Evolutionary conservation across 345 rosid species (phyloP).

Genomic region (Cardamine occulta): DNA sequence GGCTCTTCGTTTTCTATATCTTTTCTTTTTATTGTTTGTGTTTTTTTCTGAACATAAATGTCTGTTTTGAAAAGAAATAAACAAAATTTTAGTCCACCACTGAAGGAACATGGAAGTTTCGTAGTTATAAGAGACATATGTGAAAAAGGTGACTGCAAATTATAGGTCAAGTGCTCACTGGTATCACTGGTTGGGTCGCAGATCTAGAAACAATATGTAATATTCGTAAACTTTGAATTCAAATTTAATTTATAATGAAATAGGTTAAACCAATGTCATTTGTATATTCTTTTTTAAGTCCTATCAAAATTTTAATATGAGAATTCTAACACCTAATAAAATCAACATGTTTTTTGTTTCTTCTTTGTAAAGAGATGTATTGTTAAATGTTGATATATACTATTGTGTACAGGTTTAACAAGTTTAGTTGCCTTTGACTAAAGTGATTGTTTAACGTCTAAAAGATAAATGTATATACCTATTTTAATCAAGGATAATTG

Average conservation of each 20-base stretch:
- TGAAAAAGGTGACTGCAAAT: constrained; percentile 1
- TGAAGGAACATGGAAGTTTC: background rate
- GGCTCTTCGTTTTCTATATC: background rate
- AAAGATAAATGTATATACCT: background rate
- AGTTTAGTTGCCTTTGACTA: background rate
- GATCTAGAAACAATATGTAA: background rate
- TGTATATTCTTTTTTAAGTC: background rate
- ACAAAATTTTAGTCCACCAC: background rate
- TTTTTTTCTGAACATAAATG: background rate
- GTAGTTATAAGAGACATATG: background rate
- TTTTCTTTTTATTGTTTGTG: background rate
- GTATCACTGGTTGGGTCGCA: background rate
- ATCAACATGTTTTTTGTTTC: background rate
- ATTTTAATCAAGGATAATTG: background rate
- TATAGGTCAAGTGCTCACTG: constrained; percentile 9
- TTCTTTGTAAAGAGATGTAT: background rate
- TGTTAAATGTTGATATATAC: background rate
- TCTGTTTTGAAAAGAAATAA: background rate
- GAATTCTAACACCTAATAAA: background rate
- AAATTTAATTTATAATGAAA: background rate
- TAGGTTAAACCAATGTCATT: background rate
- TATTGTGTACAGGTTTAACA: too few species aligned
- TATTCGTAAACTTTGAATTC: background rate
- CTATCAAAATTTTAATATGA: background rate
- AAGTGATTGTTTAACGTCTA: background rate